Conservation (phyloP, 2,329 filamentous ascomycete species). For the Intubia oerlemansii region DNA sequence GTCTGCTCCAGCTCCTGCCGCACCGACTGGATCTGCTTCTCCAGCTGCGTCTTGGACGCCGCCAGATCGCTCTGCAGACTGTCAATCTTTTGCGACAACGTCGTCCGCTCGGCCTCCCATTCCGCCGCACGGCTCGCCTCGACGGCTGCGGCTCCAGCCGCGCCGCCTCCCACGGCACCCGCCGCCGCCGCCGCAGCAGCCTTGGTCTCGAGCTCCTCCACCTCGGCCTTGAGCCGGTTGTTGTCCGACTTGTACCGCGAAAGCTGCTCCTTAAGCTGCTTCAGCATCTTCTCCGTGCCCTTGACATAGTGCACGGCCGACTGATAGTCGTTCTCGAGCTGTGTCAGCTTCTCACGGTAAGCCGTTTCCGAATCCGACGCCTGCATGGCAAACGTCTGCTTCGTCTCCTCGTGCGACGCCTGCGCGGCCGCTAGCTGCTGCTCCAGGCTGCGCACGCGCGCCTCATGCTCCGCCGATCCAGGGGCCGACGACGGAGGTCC, state of each 20-base stretch:
- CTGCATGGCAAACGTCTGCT: constrained; percentile 52
- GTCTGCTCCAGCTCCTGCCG: constrained; percentile 46
- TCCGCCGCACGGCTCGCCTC: constrained; percentile 26
- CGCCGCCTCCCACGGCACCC: constrained; percentile 23
- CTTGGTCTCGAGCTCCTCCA: constrained; percentile 49
- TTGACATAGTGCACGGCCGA: constrained; percentile 96
- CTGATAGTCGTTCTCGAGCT: constrained; percentile 92
- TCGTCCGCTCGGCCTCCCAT: constrained; percentile 56
- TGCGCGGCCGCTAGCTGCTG: constrained; percentile 60
- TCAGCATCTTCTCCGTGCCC: constrained; percentile 96
- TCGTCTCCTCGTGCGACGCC: constrained; percentile 71
- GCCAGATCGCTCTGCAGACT: constrained; percentile 48
- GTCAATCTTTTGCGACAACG: constrained; percentile 47
- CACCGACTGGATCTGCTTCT: constrained; percentile 47
- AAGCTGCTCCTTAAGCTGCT: constrained; percentile 96
- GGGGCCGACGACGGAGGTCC: constrained; percentile 51
- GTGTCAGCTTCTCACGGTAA: constrained; percentile 81
- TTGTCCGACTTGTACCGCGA: constrained; percentile 80
- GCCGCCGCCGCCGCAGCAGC: no score
- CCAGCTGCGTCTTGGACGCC: constrained; percentile 42
- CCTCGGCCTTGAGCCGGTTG: constrained; percentile 56
- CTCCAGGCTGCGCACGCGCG: constrained; percentile 66
- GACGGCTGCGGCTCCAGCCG: constrained; percentile 5
- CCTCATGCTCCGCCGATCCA: constrained; percentile 49
- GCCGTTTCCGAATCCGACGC: constrained; percentile 72